These are phyloP conservation scores for Apophysomyces trapeziformis DNA, from an alignment of 371 early-diverging fungal species.

Conservation along the genomic window DNA sequence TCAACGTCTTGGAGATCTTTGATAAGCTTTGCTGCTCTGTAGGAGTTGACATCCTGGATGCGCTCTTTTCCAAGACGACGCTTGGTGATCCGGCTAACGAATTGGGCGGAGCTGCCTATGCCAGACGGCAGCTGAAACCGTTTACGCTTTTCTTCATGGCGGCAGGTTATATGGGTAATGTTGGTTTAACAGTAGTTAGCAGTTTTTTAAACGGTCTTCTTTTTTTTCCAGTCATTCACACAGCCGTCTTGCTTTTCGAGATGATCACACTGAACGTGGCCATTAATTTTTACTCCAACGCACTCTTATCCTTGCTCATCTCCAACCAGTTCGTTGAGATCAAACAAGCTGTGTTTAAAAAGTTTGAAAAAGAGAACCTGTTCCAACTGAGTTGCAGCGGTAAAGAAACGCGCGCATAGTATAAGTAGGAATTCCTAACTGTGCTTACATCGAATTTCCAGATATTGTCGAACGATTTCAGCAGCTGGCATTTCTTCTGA, in stretches of 20 bases:
- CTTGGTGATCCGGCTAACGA: constrained; percentile 43
- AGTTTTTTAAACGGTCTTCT: not conserved
- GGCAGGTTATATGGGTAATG: constrained; percentile 76
- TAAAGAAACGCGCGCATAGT: constrained; percentile 34
- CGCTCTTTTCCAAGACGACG: constrained; percentile 78
- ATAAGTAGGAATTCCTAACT: not conserved
- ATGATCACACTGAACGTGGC: constrained; percentile 96
- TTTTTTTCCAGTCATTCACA: constrained; percentile 69
- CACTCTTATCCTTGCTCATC: constrained; percentile 88
- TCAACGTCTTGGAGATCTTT: constrained; percentile 92
- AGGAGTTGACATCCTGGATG: constrained; percentile 93
- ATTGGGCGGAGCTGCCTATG: constrained; percentile 35
- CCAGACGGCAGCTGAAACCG: constrained; percentile 56
- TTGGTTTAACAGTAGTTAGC: not conserved
- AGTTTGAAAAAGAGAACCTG: constrained; percentile 94
- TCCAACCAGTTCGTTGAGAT: constrained; percentile 99
- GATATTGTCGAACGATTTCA: constrained; percentile 97
- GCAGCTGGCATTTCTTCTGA: constrained; percentile 79
- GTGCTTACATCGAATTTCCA: constrained; percentile 16
- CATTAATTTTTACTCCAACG: constrained; percentile 94
- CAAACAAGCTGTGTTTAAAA: constrained; percentile 95
- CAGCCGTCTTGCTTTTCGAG: constrained; percentile 92
- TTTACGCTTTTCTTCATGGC: constrained; percentile 74
- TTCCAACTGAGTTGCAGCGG: constrained; percentile 93
- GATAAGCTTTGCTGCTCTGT: constrained; percentile 93